Evolutionary conservation across 2,329 filamentous ascomycete genomes (phyloP), one percentile per base, ranked within the genome.

Genomic region (Aspergillus niger): DNA sequence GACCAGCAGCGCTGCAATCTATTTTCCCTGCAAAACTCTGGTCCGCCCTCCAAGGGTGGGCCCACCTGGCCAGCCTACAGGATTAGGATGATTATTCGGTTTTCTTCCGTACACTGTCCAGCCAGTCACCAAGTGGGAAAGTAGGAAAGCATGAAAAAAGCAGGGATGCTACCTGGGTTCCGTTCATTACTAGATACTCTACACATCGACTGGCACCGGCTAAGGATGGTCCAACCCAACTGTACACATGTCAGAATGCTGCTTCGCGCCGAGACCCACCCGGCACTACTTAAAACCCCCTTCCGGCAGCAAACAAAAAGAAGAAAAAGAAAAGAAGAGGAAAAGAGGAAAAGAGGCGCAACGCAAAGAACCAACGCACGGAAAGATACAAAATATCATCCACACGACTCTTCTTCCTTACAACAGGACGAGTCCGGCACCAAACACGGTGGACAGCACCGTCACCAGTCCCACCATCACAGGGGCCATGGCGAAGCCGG

Each of bases 381-480:
- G 11, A 15, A 36, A 36, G 30, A 36, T 36, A 36, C 32, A 11
- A 13, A 13, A 36, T 11, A 36, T 36, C 32, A 3, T 36, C 11
- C 1, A 36, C 32, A 5, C 32, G 11, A 15, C 32, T 30, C 28
- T 13, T 26, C 26, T 36, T 24, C 51, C 36, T 68, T 70, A 77
- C 63, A 74, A 58, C 20, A 77, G 59, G 55, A 78, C 60, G 15
- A 79, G 59, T 48, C 72, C 69, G 39, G 83, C 83, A 39, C 85
- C 85, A 61, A 87, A 78, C 13, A 87, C 59, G 15, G 82, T 80
- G 48, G 82, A 85, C 57, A 82, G 62, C 41, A 82, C 67, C 8
- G 86, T 81, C 24, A 84, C 77, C 44, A 81, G 72, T 55, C 80
- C 80, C 68, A 82, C 83, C 26, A 84, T 71, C 54, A 85, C 69